phyloP scores from a whole-genome alignment of 1,284 basidiomycete genomes.

The Singerocomus inundabilis region DNA sequence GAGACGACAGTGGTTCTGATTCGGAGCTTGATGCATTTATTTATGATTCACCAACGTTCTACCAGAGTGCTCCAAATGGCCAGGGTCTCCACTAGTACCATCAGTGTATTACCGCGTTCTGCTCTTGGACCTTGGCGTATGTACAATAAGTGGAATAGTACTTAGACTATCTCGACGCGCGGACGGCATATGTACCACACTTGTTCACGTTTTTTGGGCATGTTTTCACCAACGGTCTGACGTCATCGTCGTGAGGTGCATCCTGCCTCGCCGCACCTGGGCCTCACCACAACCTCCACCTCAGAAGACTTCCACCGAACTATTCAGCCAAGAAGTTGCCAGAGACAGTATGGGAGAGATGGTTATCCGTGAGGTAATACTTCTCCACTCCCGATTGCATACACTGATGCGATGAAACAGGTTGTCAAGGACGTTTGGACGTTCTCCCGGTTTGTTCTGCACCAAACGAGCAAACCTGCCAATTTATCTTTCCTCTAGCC shows the following conservation, averaged over 20 bases:
- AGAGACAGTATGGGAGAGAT: constrained; percentile 25
- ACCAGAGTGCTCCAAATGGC: constrained; percentile 44
- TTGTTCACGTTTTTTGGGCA: constrained; percentile 14
- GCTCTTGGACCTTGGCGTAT: constrained; percentile 4
- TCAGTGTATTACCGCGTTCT: neutral
- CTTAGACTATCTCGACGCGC: neutral
- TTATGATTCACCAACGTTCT: constrained; percentile 55
- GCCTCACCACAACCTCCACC: constrained; percentile 21
- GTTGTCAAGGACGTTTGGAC: constrained; percentile 67
- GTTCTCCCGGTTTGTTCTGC: constrained; percentile 57
- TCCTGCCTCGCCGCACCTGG: constrained; percentile 9
- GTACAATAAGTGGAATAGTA: constrained; percentile 3
- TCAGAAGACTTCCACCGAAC: constrained; percentile 8
- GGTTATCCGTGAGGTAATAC: constrained; percentile 31
- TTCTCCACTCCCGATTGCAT: neutral
- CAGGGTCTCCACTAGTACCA: constrained; percentile 32
- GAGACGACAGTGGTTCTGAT: constrained; percentile 53
- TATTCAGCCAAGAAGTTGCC: neutral
- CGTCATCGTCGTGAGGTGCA: constrained; percentile 17
- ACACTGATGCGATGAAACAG: constrained; percentile 24
- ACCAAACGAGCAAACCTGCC: neutral
- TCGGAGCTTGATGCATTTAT: constrained; percentile 69
- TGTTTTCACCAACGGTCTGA: constrained; percentile 17
- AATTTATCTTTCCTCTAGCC: constrained; percentile 39
- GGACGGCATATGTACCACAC: neutral